These are phyloP conservation scores for Macrophomina pseudophaseolina DNA, from an alignment of 2,329 filamentous ascomycete species.

Conservation along the genomic window DNA sequence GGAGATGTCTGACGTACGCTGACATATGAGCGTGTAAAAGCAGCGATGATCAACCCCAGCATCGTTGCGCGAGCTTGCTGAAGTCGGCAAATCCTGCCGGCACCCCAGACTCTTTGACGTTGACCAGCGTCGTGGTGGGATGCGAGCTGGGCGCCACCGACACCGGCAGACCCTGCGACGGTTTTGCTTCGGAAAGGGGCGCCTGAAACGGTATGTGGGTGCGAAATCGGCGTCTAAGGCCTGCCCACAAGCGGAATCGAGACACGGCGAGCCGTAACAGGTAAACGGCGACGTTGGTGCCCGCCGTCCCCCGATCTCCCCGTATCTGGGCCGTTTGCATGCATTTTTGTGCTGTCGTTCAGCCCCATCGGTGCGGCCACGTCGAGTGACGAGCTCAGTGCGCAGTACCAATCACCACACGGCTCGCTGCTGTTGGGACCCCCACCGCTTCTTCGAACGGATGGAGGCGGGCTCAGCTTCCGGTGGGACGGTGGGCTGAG, in stretches of 20 bases:
- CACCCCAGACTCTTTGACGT: conserved; percentile 16
- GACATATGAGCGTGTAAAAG: not conserved
- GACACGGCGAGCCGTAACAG: not conserved
- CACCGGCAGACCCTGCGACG: conserved; percentile 17
- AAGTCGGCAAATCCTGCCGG: conserved; percentile 2
- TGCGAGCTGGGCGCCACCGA: conserved; percentile 15
- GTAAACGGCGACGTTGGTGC: not conserved
- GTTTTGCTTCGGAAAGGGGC: not conserved
- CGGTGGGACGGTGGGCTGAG: not conserved
- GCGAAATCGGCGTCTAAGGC: conserved; percentile 14
- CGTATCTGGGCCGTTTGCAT: not conserved
- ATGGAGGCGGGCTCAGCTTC: not conserved
- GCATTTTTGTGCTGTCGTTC: conserved; percentile 1
- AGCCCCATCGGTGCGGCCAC: not conserved
- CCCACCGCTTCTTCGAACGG: conserved; percentile 14
- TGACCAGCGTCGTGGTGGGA: not conserved
- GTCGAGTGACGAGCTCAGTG: not conserved
- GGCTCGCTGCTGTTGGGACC: conserved; percentile 9
- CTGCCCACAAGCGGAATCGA: conserved; percentile 2
- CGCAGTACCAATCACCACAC: not conserved
- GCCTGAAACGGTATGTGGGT: conserved; percentile 4
- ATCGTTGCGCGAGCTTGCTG: not conserved
- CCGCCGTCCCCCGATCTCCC: not conserved
- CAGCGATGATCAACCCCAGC: conserved; percentile 13
- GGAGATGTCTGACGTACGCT: conserved; percentile 17